A percentile compares a stretch with the other conserved stretches of the same genome.
phyloP scores from a whole-genome alignment of 495 filamentous ascomycete species.

The Trichoderma virens region DNA sequence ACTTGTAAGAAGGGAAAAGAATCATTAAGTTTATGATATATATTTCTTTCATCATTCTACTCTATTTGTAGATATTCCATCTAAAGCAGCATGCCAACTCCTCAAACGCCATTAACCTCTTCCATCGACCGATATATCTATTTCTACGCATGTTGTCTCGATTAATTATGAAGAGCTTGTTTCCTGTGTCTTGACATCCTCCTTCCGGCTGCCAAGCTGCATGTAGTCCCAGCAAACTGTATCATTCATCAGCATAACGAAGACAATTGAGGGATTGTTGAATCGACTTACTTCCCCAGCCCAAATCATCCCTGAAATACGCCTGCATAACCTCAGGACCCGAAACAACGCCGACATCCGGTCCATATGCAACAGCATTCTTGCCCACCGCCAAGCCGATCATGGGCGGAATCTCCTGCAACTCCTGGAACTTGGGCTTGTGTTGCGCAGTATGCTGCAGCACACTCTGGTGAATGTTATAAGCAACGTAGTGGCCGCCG shows the following conservation, averaged over 20 bases:
- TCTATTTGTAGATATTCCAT: neutral
- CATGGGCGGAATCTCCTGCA: conserved; percentile 49
- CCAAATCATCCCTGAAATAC: conserved; percentile 62
- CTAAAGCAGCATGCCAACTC: neutral
- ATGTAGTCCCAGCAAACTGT: conserved; percentile 12
- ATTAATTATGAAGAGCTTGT: neutral
- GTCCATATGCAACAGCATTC: conserved; percentile 53
- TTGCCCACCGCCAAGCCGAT: conserved; percentile 61
- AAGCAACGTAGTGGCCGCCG: conserved; percentile 51
- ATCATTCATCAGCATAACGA: neutral
- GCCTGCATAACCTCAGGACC: conserved; percentile 51
- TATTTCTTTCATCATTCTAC: neutral
- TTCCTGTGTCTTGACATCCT: neutral
- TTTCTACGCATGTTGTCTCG: neutral
- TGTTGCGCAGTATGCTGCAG: conserved; percentile 23
- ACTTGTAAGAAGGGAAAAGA: neutral
- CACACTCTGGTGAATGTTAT: conserved; percentile 56
- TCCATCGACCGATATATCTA: neutral
- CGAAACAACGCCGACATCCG: conserved; percentile 37
- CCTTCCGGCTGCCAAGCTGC: neutral
- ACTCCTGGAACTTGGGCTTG: conserved; percentile 34
- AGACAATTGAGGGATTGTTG: too few species aligned
- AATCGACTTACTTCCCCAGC: conserved; percentile 49
- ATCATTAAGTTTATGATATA: too few species aligned
- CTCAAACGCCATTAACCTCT: neutral